Conservation (phyloP, 139 green algal species). For the Chlorella sp. region DNA sequence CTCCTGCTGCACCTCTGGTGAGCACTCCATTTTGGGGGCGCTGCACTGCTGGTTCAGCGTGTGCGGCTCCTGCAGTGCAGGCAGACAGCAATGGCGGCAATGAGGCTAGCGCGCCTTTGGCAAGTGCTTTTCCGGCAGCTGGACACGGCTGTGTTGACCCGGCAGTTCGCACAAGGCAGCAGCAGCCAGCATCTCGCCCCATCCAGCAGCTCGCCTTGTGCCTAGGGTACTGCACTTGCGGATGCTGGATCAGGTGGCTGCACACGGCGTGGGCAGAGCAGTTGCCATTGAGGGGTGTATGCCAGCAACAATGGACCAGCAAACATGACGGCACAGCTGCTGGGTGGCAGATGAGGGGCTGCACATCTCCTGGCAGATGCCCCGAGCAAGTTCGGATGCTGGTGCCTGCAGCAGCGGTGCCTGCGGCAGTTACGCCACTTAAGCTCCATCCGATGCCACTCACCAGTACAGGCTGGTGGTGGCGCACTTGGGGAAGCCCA, state of each 20-base stretch:
- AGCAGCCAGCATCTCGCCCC: no score
- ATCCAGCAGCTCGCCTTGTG: background rate
- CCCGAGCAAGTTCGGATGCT: no score
- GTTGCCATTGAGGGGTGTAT: background rate
- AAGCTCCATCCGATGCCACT: background rate
- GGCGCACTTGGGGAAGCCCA: slow-evolving; percentile 29
- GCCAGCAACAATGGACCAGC: background rate
- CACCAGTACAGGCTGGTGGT: slow-evolving; percentile 29
- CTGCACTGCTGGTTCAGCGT: background rate
- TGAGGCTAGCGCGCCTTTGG: no score
- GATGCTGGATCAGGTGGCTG: slow-evolving; percentile 32
- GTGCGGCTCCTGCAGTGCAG: slow-evolving; percentile 1
- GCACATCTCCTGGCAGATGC: no score
- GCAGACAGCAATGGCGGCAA: background rate
- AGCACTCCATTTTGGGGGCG: background rate
- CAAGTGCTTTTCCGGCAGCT: no score
- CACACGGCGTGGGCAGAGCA: background rate
- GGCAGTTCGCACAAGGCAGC: no score
- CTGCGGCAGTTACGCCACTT: no score
- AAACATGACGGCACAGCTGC: background rate
- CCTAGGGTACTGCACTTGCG: slow-evolving; percentile 24
- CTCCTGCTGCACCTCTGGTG: slow-evolving; percentile 5
- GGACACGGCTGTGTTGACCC: no score
- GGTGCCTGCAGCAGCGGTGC: no score
- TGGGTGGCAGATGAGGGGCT: background rate